Evolutionary conservation across 2,329 filamentous ascomycete genomes (phyloP).

Genomic region (Cytospora chrysosperma): DNA sequence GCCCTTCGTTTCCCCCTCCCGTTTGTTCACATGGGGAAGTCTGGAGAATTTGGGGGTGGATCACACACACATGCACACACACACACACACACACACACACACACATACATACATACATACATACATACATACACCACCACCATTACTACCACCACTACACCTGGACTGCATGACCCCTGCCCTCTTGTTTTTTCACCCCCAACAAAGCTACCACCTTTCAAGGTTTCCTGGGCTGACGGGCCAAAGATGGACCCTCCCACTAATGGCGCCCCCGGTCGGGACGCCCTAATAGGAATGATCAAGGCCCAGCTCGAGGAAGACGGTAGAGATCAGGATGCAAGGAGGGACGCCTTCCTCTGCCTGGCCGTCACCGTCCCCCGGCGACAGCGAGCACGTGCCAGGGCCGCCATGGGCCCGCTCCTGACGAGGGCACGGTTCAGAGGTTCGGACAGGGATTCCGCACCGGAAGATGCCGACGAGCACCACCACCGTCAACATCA

Average conservation of each 20-base stretch:
- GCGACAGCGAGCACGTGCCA: conserved; percentile 19
- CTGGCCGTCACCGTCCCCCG: conserved; percentile 21
- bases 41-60: not conserved
- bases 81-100: too few relatives aligned
- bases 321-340: conserved; percentile 15
- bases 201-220: not conserved
- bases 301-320: conserved; percentile 21
- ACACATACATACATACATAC: too few relatives aligned
- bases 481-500: not conserved
- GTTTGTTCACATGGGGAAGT: not conserved
- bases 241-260: conserved; percentile 24
- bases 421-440: conserved; percentile 20
- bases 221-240: not conserved
- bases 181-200: too few relatives aligned
- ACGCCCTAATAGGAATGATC: conserved; percentile 19
- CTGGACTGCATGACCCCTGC: not conserved
- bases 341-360: conserved; percentile 24
- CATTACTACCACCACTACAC: too few relatives aligned
- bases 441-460: conserved; percentile 18
- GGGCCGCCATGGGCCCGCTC: conserved; percentile 12
- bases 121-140: too few relatives aligned
- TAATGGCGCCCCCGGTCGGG: conserved; percentile 13
- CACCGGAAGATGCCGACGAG: not conserved
- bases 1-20: too few relatives aligned
- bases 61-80: not conserved